Conservation (phyloP, 352 stramenopile species). For the Phytophthora chlamydospora region DNA sequence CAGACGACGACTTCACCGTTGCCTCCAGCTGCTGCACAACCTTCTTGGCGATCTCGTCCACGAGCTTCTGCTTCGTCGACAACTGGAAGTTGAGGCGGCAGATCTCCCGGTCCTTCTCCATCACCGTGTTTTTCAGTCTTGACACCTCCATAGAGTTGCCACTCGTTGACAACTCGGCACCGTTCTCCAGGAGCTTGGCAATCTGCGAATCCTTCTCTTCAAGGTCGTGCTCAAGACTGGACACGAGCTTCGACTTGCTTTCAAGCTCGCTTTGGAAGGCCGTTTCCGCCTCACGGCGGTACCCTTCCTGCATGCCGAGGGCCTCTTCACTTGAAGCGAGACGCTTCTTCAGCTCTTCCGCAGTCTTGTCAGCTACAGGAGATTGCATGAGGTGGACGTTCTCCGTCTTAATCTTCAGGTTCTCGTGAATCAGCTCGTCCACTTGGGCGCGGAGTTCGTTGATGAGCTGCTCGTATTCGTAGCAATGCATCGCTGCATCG, state of each 20-base stretch:
- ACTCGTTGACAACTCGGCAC: slow-evolving; percentile 39
- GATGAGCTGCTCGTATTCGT: slow-evolving; percentile 42
- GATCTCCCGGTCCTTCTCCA: slow-evolving; percentile 85
- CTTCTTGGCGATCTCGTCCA: slow-evolving; percentile 74
- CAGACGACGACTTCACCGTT: slow-evolving; percentile 14
- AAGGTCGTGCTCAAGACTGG: slow-evolving; percentile 43
- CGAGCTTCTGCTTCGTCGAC: slow-evolving; percentile 81
- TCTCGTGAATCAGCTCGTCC: slow-evolving; percentile 64
- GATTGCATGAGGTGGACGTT: slow-evolving; percentile 50
- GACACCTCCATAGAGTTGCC: slow-evolving; percentile 45
- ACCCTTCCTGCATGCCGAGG: slow-evolving; percentile 49
- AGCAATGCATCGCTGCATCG: slow-evolving; percentile 18
- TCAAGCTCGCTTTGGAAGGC: slow-evolving; percentile 54
- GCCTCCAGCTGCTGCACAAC: slow-evolving; percentile 62
- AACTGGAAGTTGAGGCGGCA: slow-evolving; percentile 81
- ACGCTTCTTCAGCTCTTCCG: slow-evolving; percentile 41
- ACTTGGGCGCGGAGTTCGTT: slow-evolving; percentile 61
- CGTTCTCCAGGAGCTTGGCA: slow-evolving; percentile 43
- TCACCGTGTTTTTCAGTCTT: slow-evolving; percentile 50
- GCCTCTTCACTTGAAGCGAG: slow-evolving; percentile 46
- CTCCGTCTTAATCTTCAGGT: slow-evolving; percentile 64
- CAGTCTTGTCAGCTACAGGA: slow-evolving; percentile 31
- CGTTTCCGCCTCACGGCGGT: slow-evolving; percentile 56
- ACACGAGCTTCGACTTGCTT: slow-evolving; percentile 32
- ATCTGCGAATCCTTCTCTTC: slow-evolving; percentile 58